These are phyloP conservation scores for Ustulina deusta DNA, from an alignment of 2,329 filamentous ascomycete genomes.

Conservation along the genomic window DNA sequence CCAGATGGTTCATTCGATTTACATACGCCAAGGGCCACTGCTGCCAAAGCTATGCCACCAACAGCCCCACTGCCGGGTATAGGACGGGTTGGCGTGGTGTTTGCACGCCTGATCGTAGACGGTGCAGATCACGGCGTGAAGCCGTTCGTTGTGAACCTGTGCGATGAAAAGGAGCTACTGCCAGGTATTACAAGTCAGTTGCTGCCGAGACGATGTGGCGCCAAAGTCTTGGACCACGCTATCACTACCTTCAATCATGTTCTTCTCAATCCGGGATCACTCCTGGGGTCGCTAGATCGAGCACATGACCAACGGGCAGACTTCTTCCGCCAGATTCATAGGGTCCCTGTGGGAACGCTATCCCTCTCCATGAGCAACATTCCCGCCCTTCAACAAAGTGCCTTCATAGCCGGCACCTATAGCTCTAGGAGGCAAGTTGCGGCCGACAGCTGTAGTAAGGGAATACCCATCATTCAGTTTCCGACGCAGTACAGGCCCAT, in stretches of 20 bases:
- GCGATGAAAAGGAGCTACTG: conserved; percentile 45
- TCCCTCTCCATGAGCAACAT: conserved; percentile 43
- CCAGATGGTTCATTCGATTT: conserved; percentile 47
- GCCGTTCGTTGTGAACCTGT: conserved; percentile 51
- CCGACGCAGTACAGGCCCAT: conserved; percentile 47
- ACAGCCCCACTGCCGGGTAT: conserved; percentile 45
- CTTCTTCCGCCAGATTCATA: conserved; percentile 47
- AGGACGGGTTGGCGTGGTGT: conserved; percentile 50
- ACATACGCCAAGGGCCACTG: conserved; percentile 47
- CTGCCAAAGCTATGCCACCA: conserved; percentile 52
- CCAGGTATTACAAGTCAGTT: conserved; percentile 47
- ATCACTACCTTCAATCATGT: conserved; percentile 53
- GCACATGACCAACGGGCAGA: conserved; percentile 41
- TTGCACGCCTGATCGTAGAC: conserved; percentile 49
- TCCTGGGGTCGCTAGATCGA: conserved; percentile 46
- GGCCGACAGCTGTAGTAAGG: conserved; percentile 6
- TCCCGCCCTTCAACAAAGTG: conserved; percentile 29
- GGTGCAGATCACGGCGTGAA: conserved; percentile 47
- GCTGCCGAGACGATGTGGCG: conserved; percentile 47
- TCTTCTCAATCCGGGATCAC: conserved; percentile 41
- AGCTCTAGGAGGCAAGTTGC: conserved; percentile 39
- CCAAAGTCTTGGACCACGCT: conserved; percentile 50
- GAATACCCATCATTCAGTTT: conserved; percentile 44
- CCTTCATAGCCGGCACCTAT: conserved; percentile 44
- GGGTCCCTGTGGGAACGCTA: conserved; percentile 47